phyloP scores from a whole-genome alignment of 2,329 filamentous ascomycete genomes.

The Coccinonectria pachysandricola region DNA sequence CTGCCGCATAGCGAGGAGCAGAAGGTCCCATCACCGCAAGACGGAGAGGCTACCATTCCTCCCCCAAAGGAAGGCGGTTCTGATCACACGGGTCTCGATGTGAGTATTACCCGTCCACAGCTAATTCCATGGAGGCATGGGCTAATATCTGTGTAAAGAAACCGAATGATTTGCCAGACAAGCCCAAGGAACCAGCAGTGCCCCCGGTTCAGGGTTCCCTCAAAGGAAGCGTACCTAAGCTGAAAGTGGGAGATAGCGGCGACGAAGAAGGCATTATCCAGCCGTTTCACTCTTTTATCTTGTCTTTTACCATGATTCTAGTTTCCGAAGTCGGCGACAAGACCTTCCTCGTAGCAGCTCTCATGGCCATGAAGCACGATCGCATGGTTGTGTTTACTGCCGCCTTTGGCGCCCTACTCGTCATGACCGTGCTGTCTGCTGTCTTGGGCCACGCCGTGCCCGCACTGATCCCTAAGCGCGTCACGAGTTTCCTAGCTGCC shows the following conservation, averaged over 20 bases:
- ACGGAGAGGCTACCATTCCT: slow-evolving; percentile 27
- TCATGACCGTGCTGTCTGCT: slow-evolving; percentile 93
- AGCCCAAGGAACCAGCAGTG: slow-evolving; percentile 63
- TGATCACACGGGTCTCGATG: slow-evolving; percentile 27
- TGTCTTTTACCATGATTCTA: slow-evolving; percentile 94
- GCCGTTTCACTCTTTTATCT: slow-evolving; percentile 76
- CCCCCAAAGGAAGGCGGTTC: slow-evolving; percentile 32
- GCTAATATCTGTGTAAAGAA: too few relatives aligned
- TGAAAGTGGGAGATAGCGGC: slow-evolving; percentile 20
- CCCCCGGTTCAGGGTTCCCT: slow-evolving; percentile 57
- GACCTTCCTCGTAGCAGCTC: slow-evolving; percentile 89
- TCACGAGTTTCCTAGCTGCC: slow-evolving; percentile 81
- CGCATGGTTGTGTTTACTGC: slow-evolving; percentile 88
- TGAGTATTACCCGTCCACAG: slow-evolving; percentile 12
- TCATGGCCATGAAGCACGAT: slow-evolving; percentile 99
- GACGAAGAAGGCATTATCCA: slow-evolving; percentile 58
- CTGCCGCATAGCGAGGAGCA: slow-evolving; percentile 72
- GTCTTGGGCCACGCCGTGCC: slow-evolving; percentile 88
- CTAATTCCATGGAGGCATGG: too few relatives aligned
- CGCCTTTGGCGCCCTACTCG: slow-evolving; percentile 80
- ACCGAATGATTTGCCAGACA: slow-evolving; percentile 69
- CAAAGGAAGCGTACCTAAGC: slow-evolving; percentile 46
- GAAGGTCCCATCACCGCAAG: slow-evolving; percentile 41
- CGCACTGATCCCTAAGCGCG: slow-evolving; percentile 75
- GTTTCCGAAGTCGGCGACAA: slow-evolving; percentile 97